Percentiles rank a stretch among this genome's conserved stretches.
Evolutionary conservation across 2,329 filamentous ascomycete genomes (phyloP).

Genomic region (Neofusicoccum ribis): DNA sequence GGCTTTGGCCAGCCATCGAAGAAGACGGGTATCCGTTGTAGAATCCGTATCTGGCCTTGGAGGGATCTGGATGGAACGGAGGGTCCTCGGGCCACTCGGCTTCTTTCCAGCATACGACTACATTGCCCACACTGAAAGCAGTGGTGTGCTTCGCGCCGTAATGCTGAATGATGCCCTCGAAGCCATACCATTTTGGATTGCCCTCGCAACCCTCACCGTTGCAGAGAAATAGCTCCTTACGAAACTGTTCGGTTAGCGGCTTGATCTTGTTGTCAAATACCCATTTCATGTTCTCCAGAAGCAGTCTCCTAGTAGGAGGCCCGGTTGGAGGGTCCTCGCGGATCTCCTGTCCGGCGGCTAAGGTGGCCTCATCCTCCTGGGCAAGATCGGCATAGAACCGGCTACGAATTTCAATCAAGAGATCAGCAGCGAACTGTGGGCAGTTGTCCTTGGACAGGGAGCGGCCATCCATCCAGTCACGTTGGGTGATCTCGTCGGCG

Average conservation of each 20-base stretch:
- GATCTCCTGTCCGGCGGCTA: constrained; percentile 15
- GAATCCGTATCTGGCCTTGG: constrained; percentile 42
- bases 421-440: constrained; percentile 69
- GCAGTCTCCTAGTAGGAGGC: constrained; percentile 62
- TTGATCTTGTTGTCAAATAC: constrained; percentile 77
- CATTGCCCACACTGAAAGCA: constrained; percentile 66
- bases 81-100: constrained; percentile 75
- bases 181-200: constrained; percentile 68
- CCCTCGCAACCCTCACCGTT: constrained; percentile 61
- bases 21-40: constrained; percentile 31
- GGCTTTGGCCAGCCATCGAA: constrained; percentile 24
- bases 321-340: constrained; percentile 51
- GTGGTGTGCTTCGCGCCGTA: constrained; percentile 80
- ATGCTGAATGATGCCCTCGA: constrained; percentile 79
- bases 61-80: constrained; percentile 68
- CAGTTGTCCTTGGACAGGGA: constrained; percentile 64
- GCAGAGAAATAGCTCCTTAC: constrained; percentile 76
- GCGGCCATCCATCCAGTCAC: constrained; percentile 64
- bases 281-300: constrained; percentile 85
- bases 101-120: constrained; percentile 73
- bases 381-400: constrained; percentile 65
- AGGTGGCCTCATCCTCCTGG: constrained; percentile 50
- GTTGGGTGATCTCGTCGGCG: constrained; percentile 69
- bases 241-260: constrained; percentile 63
- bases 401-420: constrained; percentile 66